Base-by-base conservation (phyloP, 1,284 basidiomycete genomes). In the Volvariella surrecta region DNA sequence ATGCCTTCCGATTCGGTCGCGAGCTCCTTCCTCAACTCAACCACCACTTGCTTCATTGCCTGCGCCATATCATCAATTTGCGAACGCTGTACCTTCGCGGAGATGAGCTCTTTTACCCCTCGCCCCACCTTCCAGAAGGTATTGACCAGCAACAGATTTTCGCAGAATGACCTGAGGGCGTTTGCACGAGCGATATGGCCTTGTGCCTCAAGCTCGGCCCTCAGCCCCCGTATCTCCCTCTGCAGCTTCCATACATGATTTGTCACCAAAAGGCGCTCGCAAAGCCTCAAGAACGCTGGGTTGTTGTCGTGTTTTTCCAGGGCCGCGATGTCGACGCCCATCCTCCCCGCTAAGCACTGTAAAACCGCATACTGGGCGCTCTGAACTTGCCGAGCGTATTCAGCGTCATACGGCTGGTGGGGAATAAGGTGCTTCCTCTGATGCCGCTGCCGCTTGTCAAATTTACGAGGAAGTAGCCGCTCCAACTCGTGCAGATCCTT, bases 211-310 rank as follows among this genome's bases (percentile, higher is more conserved):
- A 61, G 42, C 8, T 51, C 48, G 17, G 50, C 48, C 18, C 49
- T 54, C 8, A 68, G 54, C 7, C 43, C 42, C 42, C 59, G 60
- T 48, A 69, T 53, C 51, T 67, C 54, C 46, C 53, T 58, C 45
- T 68, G 59, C 48, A 67, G 67, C 46, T 62, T 59, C 67, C 65
- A 66, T 30, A 68, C 56, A 24, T 55, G 57, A 45, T 71, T 69
- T 47, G 60, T 58, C 24, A 63, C 54, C 34, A 71, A 44, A 13
- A 71, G 58, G 4, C 59, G 60, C 40, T 70, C 64, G 51, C 68
- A 62, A 52, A 73, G 65, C 19, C 58, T 47, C 19, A 58, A 54
- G 49, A 73, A 66, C 32, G 63, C 58, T 32, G 44, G 48, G 41
- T 49, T 52, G 49, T 46, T 30, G 48, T 47, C 37, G 39, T 39